These are phyloP conservation scores for Geranium brycei DNA, from an alignment of 345 rosid species.

Conservation along the genomic window DNA sequence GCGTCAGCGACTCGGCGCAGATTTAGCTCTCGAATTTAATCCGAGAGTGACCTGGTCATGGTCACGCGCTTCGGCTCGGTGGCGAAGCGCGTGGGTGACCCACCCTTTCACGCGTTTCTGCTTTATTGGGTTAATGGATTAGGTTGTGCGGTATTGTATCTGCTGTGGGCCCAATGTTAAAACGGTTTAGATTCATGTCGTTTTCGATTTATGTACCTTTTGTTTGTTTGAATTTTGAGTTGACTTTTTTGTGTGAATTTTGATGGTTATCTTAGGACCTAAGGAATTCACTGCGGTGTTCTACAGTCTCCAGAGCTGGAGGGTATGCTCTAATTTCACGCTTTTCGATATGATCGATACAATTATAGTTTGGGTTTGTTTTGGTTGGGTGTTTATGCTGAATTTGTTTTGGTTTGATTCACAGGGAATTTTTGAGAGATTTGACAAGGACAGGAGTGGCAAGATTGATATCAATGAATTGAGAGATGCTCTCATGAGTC, in stretches of 20 bases:
- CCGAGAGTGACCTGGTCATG: conserved; percentile 53
- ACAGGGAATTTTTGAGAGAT: conserved; percentile 68
- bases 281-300: conserved; percentile 71
- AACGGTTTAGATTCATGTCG: background rate
- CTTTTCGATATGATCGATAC: background rate
- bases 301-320: conserved; percentile 93
- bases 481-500: conserved; percentile 62
- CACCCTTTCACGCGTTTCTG: conserved; percentile 24
- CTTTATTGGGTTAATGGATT: conserved; percentile 79
- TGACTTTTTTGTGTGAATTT: background rate
- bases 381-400: no score
- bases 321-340: conserved; percentile 32
- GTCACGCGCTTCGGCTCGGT: conserved; percentile 79
- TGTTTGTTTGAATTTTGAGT: background rate
- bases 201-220: background rate
- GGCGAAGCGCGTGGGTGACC: no score
- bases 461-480: conserved; percentile 69
- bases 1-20: conserved; percentile 20
- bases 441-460: conserved; percentile 81
- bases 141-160: conserved; percentile 31
- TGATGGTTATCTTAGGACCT: conserved; percentile 37
- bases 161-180: conserved; percentile 68
- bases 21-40: conserved; percentile 49
- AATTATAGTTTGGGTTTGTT: background rate
- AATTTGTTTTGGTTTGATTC: background rate